Conservation (phyloP, 1,139 yeast genomes). For the Suhomyces atakaporum region DNA sequence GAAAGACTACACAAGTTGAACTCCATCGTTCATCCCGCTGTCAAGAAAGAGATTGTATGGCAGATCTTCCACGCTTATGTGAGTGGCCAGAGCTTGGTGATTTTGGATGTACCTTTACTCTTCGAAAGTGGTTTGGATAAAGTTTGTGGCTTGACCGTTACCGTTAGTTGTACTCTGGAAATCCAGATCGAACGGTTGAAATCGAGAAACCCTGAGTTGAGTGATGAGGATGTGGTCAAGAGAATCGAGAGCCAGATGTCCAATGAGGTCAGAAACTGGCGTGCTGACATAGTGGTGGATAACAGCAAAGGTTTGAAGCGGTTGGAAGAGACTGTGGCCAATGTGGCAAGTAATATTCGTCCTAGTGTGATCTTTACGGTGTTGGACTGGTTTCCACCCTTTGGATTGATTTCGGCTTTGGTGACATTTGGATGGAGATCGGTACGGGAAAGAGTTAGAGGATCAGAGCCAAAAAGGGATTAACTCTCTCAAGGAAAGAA, state of each 20-base stretch:
- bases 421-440: conserved; percentile 16
- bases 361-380: conserved; percentile 62
- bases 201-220: conserved; percentile 66
- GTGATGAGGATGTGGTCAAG: conserved; percentile 65
- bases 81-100: conserved; percentile 51
- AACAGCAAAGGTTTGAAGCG: conserved; percentile 58
- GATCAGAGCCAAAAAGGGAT: conserved; percentile 7
- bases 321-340: conserved; percentile 50
- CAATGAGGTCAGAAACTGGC: conserved; percentile 52
- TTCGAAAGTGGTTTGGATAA: conserved; percentile 76
- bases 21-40: conserved; percentile 86
- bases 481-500: no score
- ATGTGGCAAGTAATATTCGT: conserved; percentile 42
- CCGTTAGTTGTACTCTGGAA: conserved; percentile 62
- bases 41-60: conserved; percentile 64
- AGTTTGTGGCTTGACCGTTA: conserved; percentile 71
- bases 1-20: conserved; percentile 61
- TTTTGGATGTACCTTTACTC: conserved; percentile 86
- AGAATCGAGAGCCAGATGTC: conserved; percentile 81
- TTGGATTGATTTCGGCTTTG: conserved; percentile 38
- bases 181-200: conserved; percentile 65
- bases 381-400: conserved; percentile 61
- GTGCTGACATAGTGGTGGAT: conserved; percentile 68
- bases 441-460: conserved; percentile 13
- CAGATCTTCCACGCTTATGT: conserved; percentile 62